Percentiles rank a stretch among this genome's conserved stretches.
Conservation (phyloP, 192 early-diverging fungal species). For the Coemansia asiatica region DNA sequence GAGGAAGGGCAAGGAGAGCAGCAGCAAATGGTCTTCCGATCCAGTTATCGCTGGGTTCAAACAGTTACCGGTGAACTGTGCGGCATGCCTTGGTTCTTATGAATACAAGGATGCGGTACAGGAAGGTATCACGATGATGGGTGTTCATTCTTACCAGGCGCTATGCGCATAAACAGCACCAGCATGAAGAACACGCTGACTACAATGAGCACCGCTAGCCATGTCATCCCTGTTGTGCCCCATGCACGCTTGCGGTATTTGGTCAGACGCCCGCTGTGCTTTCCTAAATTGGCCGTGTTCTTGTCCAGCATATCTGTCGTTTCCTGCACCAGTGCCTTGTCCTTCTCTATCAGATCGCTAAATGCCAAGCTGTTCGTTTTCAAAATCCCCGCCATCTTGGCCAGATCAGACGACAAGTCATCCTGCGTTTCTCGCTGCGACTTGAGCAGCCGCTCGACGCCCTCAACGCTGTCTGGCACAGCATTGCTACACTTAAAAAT, state of each 20-base stretch:
- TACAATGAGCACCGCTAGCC: conserved; percentile 44
- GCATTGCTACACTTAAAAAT: conserved; percentile 27
- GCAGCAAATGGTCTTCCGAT: too few species aligned
- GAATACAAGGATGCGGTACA: too few species aligned
- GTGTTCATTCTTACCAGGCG: too few species aligned
- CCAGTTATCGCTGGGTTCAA: too few species aligned
- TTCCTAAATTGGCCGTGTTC: conserved; percentile 34
- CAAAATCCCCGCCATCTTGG: conserved; percentile 40
- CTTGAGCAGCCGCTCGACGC: conserved; percentile 43
- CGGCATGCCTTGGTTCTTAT: too few species aligned
- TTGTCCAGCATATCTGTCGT: conserved; percentile 28
- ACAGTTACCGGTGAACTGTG: too few species aligned
- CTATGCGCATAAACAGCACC: conserved; percentile 52
- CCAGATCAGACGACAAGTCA: conserved; percentile 46
- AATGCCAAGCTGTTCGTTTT: conserved; percentile 51
- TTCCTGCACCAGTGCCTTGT: conserved; percentile 46
- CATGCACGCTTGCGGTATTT: conserved; percentile 55
- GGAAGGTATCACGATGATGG: too few species aligned
- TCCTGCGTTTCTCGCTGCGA: conserved; percentile 50
- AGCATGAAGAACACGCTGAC: conserved; percentile 50
- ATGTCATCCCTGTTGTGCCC: conserved; percentile 55
- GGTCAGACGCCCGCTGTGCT: conserved; percentile 37
- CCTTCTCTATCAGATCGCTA: conserved; percentile 41
- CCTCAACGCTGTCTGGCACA: conserved; percentile 36
- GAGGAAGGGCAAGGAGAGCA: too few species aligned